Percentiles rank a stretch among this genome's conserved stretches.
Conservation (phyloP, 352 stramenopile genomes). For the Globisporangium irregulare region DNA sequence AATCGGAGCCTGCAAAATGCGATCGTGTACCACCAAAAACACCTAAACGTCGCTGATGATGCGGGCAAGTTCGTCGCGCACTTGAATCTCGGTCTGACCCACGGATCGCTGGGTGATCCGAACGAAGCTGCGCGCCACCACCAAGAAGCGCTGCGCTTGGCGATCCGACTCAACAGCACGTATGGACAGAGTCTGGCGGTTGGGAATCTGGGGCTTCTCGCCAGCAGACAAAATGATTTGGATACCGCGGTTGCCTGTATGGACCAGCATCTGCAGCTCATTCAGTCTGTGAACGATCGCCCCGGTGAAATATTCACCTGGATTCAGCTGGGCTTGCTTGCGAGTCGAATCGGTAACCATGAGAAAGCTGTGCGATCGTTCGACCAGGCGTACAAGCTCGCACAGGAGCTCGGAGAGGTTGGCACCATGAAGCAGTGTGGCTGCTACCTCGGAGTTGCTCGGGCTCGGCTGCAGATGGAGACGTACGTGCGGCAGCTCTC, state of each 20-base stretch:
- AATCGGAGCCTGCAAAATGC: constrained; percentile 51
- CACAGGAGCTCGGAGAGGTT: constrained; percentile 58
- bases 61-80: constrained; percentile 86
- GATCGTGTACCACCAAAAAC: constrained; percentile 68
- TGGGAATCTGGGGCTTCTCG: constrained; percentile 84
- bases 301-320: constrained; percentile 79
- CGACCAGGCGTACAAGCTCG: constrained; percentile 76
- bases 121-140: constrained; percentile 79
- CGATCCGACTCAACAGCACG: constrained; percentile 80
- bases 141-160: constrained; percentile 83
- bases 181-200: constrained; percentile 87
- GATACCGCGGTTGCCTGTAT: constrained; percentile 81
- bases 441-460: constrained; percentile 77
- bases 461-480: constrained; percentile 65
- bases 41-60: constrained; percentile 76
- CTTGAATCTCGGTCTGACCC: constrained; percentile 83
- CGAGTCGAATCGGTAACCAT: constrained; percentile 47
- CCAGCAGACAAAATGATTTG: constrained; percentile 77
- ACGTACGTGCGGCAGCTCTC: constrained; percentile 52
- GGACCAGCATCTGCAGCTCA: constrained; percentile 89
- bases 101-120: constrained; percentile 57
- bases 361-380: constrained; percentile 72
- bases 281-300: constrained; percentile 79
- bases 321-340: constrained; percentile 83
- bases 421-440: constrained; percentile 76